Conservation (phyloP, 306 rosid genomes). For the Potentilla sterilis region DNA sequence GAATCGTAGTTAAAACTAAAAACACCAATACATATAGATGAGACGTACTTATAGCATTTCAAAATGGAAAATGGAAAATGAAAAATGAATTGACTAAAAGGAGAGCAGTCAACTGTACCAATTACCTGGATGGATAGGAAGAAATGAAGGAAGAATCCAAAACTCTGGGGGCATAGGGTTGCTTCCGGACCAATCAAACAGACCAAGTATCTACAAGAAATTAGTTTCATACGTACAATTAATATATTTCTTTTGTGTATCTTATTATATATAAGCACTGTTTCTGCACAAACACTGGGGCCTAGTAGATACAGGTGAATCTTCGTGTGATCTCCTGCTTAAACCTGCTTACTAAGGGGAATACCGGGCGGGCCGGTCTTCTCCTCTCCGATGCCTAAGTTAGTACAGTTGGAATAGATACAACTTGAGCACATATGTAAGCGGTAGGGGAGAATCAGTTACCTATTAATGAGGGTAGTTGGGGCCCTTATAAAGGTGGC, state of each 20-base stretch:
- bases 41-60: background rate
- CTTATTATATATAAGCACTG: no score
- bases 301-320: no score
- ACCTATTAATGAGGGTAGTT: no score
- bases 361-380: no score
- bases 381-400: no score
- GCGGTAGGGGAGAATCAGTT: no score
- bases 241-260: background rate
- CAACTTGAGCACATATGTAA: no score
- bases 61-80: background rate
- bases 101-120: background rate
- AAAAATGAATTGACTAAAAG: background rate
- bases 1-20: background rate
- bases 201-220: slow-evolving; percentile 51
- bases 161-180: slow-evolving; percentile 91
- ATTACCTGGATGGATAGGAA: slow-evolving; percentile 69
- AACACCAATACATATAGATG: background rate
- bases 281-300: no score
- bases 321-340: no score
- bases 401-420: no score
- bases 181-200: slow-evolving; percentile 65
- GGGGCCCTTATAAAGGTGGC: no score
- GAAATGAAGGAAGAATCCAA: slow-evolving; percentile 73
- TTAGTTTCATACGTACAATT: background rate
- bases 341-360: no score